phyloP scores from a whole-genome alignment of 2,329 filamentous ascomycete species.

The Penicillium sp. region DNA sequence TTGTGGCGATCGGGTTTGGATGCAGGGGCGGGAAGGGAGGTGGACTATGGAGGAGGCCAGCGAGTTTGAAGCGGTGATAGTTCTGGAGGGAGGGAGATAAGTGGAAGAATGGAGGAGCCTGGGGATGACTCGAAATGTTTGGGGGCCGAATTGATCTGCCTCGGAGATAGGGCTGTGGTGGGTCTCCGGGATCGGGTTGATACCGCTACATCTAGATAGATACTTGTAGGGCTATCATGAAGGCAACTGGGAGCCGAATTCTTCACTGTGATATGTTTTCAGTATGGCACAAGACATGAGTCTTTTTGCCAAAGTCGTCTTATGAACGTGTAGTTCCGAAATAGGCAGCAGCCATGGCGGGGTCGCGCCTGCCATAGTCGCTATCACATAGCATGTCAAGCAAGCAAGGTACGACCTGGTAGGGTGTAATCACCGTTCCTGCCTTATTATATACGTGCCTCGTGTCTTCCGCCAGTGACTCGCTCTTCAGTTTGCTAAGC shows the following conservation, averaged over 20 bases:
- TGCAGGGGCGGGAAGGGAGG: not conserved
- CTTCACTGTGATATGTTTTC: too few relatives aligned
- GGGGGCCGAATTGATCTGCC: not conserved
- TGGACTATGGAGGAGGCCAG: not conserved
- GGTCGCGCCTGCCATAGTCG: not conserved
- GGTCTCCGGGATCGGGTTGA: not conserved
- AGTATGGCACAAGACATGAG: too few relatives aligned
- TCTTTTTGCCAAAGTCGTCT: too few relatives aligned
- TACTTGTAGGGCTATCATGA: not conserved
- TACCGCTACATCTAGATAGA: not conserved
- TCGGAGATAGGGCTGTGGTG: not conserved
- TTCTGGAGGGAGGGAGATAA: too few relatives aligned
- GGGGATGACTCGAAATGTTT: not conserved
- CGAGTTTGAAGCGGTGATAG: too few relatives aligned
- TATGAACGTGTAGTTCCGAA: not conserved
- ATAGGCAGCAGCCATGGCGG: not conserved
- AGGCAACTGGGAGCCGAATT: too few relatives aligned
- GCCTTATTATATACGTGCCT: not conserved
- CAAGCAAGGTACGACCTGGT: not conserved
- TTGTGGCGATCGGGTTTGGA: not conserved
- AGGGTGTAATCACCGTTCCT: not conserved
- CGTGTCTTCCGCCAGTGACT: not conserved
- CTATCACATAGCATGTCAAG: not conserved
- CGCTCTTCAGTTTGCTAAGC: too few relatives aligned
- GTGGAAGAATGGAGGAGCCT: not conserved